Percentiles rank a stretch among this genome's conserved stretches.
These are phyloP conservation scores for Kodamaea kaohsiungensis DNA, from an alignment of 805 yeast species.

Conservation along the genomic window DNA sequence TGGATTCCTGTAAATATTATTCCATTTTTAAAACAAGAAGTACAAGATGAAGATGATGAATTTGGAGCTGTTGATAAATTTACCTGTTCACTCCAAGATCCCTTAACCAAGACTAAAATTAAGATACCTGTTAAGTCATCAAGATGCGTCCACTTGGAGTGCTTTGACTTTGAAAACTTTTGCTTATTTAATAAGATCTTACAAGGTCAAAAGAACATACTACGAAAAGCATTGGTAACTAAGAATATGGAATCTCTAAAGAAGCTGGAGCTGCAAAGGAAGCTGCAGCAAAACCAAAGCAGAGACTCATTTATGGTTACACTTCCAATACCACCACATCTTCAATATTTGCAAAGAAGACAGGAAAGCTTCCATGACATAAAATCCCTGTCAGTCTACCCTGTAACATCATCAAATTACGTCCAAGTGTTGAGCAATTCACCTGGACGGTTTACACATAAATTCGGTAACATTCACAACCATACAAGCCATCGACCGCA, in stretches of 20 bases:
- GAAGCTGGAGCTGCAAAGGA: slow-evolving; percentile 8
- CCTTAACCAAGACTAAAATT: slow-evolving; percentile 40
- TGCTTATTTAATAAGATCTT: slow-evolving; percentile 40
- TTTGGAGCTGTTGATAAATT: slow-evolving; percentile 37
- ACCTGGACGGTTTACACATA: neutral
- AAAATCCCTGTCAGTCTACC: neutral
- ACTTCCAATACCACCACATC: neutral
- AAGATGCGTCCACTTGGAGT: slow-evolving; percentile 42
- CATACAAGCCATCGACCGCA: neutral
- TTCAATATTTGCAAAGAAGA: neutral
- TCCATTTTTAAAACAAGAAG: slow-evolving; percentile 29
- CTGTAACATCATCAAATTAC: neutral
- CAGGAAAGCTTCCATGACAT: neutral
- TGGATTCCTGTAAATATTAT: slow-evolving; percentile 28
- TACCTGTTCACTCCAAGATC: slow-evolving; percentile 41
- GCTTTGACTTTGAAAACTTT: slow-evolving; percentile 45
- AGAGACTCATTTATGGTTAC: neutral
- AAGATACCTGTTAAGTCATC: slow-evolving; percentile 40
- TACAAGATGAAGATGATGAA: slow-evolving; percentile 31
- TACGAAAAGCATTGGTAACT: slow-evolving; percentile 28
- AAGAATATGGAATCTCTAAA: slow-evolving; percentile 22
- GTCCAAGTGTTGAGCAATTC: slow-evolving; percentile 1
- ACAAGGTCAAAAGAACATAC: slow-evolving; percentile 21
- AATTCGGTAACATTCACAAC: neutral
- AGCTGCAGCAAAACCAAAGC: slow-evolving; percentile 7